Conservation (phyloP, 441 rosid species). For the Monsonia emarginata region DNA sequence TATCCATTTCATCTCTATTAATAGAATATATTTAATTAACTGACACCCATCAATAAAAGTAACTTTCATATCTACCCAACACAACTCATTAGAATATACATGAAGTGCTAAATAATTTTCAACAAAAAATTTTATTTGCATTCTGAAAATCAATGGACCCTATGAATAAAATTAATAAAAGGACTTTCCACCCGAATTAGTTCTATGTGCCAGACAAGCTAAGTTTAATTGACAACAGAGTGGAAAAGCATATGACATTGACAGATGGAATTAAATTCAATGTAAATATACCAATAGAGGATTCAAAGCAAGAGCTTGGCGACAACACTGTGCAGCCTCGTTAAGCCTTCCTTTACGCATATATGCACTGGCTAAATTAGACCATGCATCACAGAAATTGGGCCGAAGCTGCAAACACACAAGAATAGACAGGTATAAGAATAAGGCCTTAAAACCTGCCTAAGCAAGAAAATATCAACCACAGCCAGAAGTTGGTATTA, state of each 20-base stretch:
- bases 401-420: conserved; percentile 66
- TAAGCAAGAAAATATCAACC: not conserved
- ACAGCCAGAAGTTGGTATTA: not conserved
- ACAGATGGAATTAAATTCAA: not conserved
- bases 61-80: not conserved
- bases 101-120: not conserved
- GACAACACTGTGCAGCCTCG: conserved; percentile 92
- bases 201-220: not conserved
- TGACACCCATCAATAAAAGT: not conserved
- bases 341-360: conserved; percentile 86
- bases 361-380: conserved; percentile 92
- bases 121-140: not conserved
- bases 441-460: not conserved
- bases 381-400: conserved; percentile 97
- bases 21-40: not conserved
- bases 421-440: conserved; percentile 6
- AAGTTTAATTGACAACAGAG: not conserved
- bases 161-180: not conserved
- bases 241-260: not conserved
- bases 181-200: not conserved
- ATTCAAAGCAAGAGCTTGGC: conserved; percentile 78
- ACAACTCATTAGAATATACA: not conserved
- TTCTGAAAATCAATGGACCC: not conserved
- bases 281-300: conserved; percentile 70
- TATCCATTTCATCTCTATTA: not conserved